These are phyloP conservation scores for Backusella tarrabulga DNA, from an alignment of 192 early-diverging fungal species.

Conservation along the genomic window DNA sequence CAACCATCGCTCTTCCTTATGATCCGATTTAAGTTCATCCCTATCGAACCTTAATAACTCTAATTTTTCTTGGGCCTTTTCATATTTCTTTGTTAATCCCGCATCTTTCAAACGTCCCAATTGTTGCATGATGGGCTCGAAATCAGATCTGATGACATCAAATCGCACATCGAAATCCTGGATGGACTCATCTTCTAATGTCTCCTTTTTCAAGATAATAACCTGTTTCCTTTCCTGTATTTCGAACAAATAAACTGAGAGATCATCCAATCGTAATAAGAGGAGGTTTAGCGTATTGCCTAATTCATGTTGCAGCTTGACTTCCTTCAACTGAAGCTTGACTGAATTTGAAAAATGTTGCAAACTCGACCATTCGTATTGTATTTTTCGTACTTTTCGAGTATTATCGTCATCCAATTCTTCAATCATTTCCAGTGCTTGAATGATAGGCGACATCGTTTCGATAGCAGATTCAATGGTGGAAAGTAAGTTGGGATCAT, in stretches of 20 bases:
- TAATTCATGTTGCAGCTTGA: conserved; percentile 36
- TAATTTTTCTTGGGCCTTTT: conserved; percentile 42
- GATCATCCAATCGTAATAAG: conserved; percentile 39
- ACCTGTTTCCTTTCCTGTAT: conserved; percentile 40
- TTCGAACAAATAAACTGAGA: conserved; percentile 41
- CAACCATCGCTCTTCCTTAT: conserved; percentile 62
- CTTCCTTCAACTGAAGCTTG: conserved; percentile 43
- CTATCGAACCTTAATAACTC: conserved; percentile 50
- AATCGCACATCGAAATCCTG: not conserved
- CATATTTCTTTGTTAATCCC: conserved; percentile 29
- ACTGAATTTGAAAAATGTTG: conserved; percentile 54
- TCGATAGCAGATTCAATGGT: conserved; percentile 41
- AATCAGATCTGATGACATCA: not conserved
- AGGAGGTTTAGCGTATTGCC: conserved; percentile 35
- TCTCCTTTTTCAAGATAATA: not conserved
- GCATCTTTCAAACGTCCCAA: not conserved
- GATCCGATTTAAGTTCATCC: conserved; percentile 52
- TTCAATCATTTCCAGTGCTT: conserved; percentile 32
- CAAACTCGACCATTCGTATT: conserved; percentile 54
- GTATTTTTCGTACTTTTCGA: conserved; percentile 31
- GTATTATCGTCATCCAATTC: not conserved
- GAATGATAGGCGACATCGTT: conserved; percentile 48
- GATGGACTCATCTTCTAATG: conserved; percentile 2
- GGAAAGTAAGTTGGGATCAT: conserved; percentile 28
- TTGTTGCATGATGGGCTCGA: conserved; percentile 3